Percentiles rank a stretch among this genome's conserved stretches.
Evolutionary conservation across 2,329 filamentous ascomycete species (phyloP).

Genomic region (Cladophialophora carrionii): DNA sequence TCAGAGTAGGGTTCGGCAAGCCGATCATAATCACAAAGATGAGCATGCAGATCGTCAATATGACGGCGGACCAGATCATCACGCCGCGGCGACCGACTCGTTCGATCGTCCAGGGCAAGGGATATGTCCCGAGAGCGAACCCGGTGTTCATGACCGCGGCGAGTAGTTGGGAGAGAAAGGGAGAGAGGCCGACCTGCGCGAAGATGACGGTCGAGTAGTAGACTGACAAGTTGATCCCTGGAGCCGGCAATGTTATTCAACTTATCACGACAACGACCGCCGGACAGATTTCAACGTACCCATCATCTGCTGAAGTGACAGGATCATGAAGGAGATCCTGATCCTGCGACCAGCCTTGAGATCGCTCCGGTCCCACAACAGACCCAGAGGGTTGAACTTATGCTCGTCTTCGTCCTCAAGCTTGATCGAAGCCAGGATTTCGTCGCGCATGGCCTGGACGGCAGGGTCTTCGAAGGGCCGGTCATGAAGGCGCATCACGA

Average conservation of each 20-base stretch:
- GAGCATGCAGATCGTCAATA: conserved; percentile 26
- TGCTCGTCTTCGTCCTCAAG: conserved; percentile 34
- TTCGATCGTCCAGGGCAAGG: conserved; percentile 29
- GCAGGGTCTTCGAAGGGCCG: conserved; percentile 30
- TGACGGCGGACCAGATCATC: conserved; percentile 30
- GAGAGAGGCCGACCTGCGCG: conserved; percentile 26
- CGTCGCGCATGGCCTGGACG: conserved; percentile 34
- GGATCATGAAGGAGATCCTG: conserved; percentile 46
- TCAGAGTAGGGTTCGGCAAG: conserved; percentile 27
- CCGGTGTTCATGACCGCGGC: conserved; percentile 33
- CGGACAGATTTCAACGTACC: conserved; percentile 22
- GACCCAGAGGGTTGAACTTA: conserved; percentile 39
- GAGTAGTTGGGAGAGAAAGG: conserved; percentile 26
- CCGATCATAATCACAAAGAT: conserved; percentile 33
- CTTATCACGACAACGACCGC: too few relatives aligned
- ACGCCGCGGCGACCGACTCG: conserved; percentile 25
- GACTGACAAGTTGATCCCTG: conserved; percentile 42
- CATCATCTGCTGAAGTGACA: conserved; percentile 40
- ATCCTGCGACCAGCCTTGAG: conserved; percentile 45
- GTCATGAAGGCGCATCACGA: conserved; percentile 34
- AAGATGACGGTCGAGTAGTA: conserved; percentile 35
- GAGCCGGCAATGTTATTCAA: background rate
- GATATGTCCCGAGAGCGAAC: conserved; percentile 27
- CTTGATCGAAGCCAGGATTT: conserved; percentile 39
- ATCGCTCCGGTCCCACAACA: conserved; percentile 45